Base-by-base conservation (phyloP, 805 yeast genomes). In the Pichia thaimueangensis region DNA sequence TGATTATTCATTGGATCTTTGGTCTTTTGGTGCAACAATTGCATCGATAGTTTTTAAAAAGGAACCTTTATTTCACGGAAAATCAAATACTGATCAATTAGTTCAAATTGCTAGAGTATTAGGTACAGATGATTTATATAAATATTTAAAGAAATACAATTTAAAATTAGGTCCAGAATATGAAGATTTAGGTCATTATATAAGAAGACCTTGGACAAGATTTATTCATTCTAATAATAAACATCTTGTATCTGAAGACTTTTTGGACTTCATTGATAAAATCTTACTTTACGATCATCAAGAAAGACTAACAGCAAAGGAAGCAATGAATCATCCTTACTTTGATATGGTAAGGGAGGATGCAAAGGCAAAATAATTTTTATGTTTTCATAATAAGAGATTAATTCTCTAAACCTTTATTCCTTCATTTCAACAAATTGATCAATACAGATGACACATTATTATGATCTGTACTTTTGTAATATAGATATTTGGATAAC, bases 11-110 rank as follows among this genome's bases (percentile, higher is more conserved):
- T 70, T 89, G 42, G 97, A 89, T 62, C 62, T 89, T 55, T 89
- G 97, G 97, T 86, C 95, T 1, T 82, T 86, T 43, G 97, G 97
- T 33, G 89, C 95, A 31, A 87, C 87, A 77, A 64, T 88, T 47
- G 96, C 96, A 5, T 84, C 96, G 6, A 84, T 89, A 59, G 77
- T 88, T 22, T 89, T 89, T 69, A 81, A 83, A 58, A 84, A 81
- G 60, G 97, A 89, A 54, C 96, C 96, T 6, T 85, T 89, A 52
- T 89, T 89, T 70, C 83, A 86, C 54, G 97, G 97, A 17, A 83
- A 80, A 45, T 84, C 95, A 38, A 88, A 89, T 62, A 82, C 84
- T 33, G 96, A 89, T 62, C 97, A 89, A 62, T 69, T 89, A 52
- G 87, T 89, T 38, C 91, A 89, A 60, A 89, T 89, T 50, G 88